Conservation (phyloP, 2,329 filamentous ascomycete species). For the Aspergillus proliferans region DNA sequence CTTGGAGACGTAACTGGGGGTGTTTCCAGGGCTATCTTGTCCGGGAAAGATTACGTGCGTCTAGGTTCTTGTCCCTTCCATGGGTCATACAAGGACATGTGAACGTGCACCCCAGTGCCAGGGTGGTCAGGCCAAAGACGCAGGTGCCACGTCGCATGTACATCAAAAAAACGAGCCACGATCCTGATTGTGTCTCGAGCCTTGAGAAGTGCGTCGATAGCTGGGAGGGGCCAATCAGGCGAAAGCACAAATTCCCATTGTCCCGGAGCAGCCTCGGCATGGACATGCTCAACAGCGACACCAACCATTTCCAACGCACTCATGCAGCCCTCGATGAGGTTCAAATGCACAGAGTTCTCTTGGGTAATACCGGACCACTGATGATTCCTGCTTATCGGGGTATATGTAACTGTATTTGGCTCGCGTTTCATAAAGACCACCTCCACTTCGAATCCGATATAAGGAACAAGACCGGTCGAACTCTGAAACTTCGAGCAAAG, state of each 20-base stretch:
- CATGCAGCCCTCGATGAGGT: slow-evolving; percentile 19
- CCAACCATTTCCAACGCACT: slow-evolving; percentile 10
- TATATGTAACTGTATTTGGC: slow-evolving; percentile 8
- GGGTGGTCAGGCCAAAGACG: slow-evolving; percentile 9
- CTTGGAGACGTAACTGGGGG: too few relatives aligned
- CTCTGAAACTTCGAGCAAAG: not conserved
- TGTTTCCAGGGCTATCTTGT: too few relatives aligned
- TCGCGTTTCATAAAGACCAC: slow-evolving; percentile 54
- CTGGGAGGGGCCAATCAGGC: slow-evolving; percentile 13
- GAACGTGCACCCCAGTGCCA: slow-evolving; percentile 20
- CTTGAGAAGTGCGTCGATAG: slow-evolving; percentile 18
- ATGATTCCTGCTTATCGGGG: slow-evolving; percentile 52
- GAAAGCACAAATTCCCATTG: slow-evolving; percentile 25
- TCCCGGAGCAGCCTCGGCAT: slow-evolving; percentile 19
- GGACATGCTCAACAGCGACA: slow-evolving; percentile 20
- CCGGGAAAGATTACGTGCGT: too few relatives aligned
- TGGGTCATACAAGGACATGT: slow-evolving; percentile 13
- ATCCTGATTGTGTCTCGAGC: slow-evolving; percentile 17
- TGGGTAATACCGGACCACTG: slow-evolving; percentile 56
- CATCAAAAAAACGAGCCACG: slow-evolving; percentile 7
- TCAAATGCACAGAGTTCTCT: slow-evolving; percentile 48
- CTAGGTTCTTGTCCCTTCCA: slow-evolving; percentile 2
- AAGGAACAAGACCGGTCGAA: slow-evolving; percentile 35
- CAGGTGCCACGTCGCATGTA: slow-evolving; percentile 19
- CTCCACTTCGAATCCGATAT: slow-evolving; percentile 66